Evolutionary conservation across 257 asterid species (phyloP).

Genomic region (Gynochthodes officinalis): DNA sequence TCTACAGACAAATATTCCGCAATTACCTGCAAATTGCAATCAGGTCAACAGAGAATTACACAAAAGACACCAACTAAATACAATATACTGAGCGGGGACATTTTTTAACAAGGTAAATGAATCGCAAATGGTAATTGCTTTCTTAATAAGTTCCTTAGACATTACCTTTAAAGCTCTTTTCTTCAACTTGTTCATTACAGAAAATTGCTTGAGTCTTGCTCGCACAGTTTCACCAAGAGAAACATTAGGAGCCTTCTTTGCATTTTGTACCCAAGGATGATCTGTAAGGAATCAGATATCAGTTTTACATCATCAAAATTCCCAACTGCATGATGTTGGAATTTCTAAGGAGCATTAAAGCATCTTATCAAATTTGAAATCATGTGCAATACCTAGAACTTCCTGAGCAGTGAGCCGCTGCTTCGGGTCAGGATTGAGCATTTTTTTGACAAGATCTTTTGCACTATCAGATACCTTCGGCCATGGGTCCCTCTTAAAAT

Average conservation of each 20-base stretch:
- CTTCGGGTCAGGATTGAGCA: constrained; percentile 51
- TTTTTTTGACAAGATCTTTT: constrained; percentile 46
- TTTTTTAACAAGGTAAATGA: background rate
- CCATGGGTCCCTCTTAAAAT: constrained; percentile 51
- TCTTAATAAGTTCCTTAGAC: background rate
- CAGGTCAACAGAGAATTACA: constrained; percentile 11
- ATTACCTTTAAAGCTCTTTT: constrained; percentile 49
- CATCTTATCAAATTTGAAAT: background rate
- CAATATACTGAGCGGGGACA: background rate
- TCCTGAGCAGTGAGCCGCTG: constrained; percentile 48
- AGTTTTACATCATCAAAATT: background rate
- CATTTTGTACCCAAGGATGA: constrained; percentile 53
- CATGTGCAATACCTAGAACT: constrained; percentile 34
- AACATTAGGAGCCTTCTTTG: constrained; percentile 46
- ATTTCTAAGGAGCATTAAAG: background rate
- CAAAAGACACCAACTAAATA: background rate
- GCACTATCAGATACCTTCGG: constrained; percentile 50
- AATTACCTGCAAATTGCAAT: constrained; percentile 32
- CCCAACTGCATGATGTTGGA: background rate
- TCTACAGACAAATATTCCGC: constrained; percentile 47
- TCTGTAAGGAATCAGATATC: constrained; percentile 25
- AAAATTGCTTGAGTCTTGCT: constrained; percentile 49
- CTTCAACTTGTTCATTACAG: constrained; percentile 53
- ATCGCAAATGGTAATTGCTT: background rate
- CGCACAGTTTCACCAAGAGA: constrained; percentile 48